These are phyloP conservation scores for Eucalyptus cladocalyx DNA, from an alignment of 345 rosid species.

Conservation along the genomic window DNA sequence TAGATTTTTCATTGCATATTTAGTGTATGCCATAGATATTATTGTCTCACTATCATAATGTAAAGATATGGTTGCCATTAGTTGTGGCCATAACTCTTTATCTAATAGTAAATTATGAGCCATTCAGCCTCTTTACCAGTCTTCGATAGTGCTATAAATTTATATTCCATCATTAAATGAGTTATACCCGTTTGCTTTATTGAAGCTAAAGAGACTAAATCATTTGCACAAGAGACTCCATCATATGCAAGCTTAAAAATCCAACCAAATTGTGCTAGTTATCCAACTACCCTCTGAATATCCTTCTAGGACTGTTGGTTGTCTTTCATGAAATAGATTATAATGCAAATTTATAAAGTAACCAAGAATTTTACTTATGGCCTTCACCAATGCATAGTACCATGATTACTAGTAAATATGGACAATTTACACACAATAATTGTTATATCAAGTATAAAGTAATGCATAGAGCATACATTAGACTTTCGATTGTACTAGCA, in stretches of 20 bases:
- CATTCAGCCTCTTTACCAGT: not conserved
- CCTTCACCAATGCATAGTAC: not conserved
- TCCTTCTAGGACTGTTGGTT: not conserved
- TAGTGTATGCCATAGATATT: not conserved
- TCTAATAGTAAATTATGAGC: not conserved
- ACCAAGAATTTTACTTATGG: not conserved
- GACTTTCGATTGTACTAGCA: too few species aligned
- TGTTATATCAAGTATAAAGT: fast-evolving
- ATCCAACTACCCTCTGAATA: not conserved
- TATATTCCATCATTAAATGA: not conserved
- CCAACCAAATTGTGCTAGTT: not conserved
- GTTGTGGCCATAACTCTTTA: not conserved
- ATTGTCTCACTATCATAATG: not conserved
- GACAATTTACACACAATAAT: not conserved
- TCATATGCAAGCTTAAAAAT: not conserved
- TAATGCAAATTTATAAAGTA: not conserved
- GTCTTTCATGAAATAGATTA: not conserved
- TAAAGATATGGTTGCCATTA: not conserved
- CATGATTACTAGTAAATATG: not conserved
- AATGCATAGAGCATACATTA: not conserved
- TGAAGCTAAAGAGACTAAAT: not conserved
- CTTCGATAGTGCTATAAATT: not conserved
- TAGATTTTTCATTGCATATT: not conserved
- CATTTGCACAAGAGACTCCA: not conserved
- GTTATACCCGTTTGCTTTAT: not conserved